A percentile compares a stretch with the other conserved stretches of the same genome.
phyloP scores from a whole-genome alignment of 2,329 filamentous ascomycete species.

The Xylariaceae sp. region DNA sequence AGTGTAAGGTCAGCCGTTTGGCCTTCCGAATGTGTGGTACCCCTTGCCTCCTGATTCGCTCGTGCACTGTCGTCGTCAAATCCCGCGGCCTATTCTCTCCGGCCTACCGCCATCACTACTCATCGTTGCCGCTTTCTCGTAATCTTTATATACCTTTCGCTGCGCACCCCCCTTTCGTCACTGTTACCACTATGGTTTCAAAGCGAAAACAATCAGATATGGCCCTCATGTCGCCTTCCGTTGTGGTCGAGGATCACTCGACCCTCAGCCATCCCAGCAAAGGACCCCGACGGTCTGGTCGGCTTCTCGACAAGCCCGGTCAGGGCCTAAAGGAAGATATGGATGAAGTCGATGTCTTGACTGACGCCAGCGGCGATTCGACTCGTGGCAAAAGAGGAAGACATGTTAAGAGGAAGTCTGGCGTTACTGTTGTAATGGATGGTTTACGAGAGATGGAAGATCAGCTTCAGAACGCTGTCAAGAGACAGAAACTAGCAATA shows the following conservation, averaged over 20 bases:
- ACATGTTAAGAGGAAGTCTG: conserved; percentile 19
- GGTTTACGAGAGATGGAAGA: conserved; percentile 48
- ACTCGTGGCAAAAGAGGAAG: conserved; percentile 3
- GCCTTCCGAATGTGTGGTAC: conserved; percentile 22
- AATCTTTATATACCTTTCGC: conserved; percentile 2
- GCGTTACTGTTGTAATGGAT: conserved; percentile 39
- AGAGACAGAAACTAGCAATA: conserved; percentile 45
- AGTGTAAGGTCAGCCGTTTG: no score
- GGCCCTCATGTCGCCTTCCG: conserved; percentile 12
- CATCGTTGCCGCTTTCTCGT: background rate
- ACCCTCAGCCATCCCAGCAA: background rate
- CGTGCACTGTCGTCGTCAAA: conserved; percentile 2
- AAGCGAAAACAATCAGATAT: conserved; percentile 37
- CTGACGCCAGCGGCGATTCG: background rate
- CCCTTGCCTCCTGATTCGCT: conserved; percentile 19
- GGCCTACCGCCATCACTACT: conserved; percentile 10
- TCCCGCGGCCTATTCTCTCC: conserved; percentile 12
- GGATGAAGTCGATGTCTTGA: background rate
- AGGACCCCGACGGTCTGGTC: conserved; percentile 21
- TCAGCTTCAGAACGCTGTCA: conserved; percentile 40
- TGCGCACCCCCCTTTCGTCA: background rate
- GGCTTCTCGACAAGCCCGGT: conserved; percentile 16
- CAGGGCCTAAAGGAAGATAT: background rate
- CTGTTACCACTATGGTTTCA: conserved; percentile 31
- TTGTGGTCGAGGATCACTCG: conserved; percentile 1